Base-by-base conservation (phyloP, 495 filamentous ascomycete genomes). In the Lindgomyces ingoldianus region DNA sequence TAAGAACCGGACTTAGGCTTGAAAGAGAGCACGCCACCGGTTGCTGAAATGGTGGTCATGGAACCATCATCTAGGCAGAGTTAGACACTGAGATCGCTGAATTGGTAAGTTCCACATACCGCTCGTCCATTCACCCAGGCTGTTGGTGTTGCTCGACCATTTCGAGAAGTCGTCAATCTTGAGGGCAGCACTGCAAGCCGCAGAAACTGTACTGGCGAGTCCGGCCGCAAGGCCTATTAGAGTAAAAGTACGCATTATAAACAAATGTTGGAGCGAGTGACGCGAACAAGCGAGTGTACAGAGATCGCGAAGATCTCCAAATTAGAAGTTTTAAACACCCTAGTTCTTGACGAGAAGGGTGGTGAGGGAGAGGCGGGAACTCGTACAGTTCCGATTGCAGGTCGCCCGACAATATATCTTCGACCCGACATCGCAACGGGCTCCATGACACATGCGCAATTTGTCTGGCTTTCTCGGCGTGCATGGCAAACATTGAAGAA, bases 161-260 rank as follows among this genome's bases (percentile, higher is more conserved):
- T 78, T 77, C 14, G 80, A 70, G 70, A 83, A 87, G 73, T 87
- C 74, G 68, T 87, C 84, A 61, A 87, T 74, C n/a, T 83, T 41
- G 9, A 86, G 71, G 62, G 82, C 77, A 25, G 77, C 60, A 46
- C 72, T 77, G 72, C 84, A 86, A 24, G 76, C 77, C n/a, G 73
- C 74, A 19, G 61, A 61, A 21, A 33, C 67, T 11, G 50, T 51
- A n/a, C 57, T 46, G 19, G 46, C 56, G 11, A 69, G 26, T 12
- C 42, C 57, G 51, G 62, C 62, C 58, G 44, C 55, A 57, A 70
- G 67, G 62, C 62, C 51, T 57, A 65, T 65, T 65, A 65, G 30
- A 9, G 55, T 62, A 59, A n/a, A 42, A 10, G 44, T 30, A 49
- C 48, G 57, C 67, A 70, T 70, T 27, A 44, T 45, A 41, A n/a